phyloP scores from a whole-genome alignment of 2,329 filamentous ascomycete species.

The Xylariales sp. region DNA sequence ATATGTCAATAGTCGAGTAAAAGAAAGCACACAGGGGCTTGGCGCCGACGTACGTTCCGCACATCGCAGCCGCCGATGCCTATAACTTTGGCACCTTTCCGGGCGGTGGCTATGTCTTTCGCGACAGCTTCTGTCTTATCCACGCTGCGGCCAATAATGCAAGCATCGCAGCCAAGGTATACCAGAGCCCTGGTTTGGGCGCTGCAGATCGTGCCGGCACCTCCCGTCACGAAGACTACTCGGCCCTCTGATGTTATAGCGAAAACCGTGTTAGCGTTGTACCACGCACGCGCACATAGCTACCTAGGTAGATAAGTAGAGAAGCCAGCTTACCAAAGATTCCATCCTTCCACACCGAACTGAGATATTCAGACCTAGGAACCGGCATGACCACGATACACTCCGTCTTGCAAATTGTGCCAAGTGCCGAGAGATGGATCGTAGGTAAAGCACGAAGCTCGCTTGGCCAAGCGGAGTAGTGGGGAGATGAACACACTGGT shows the following conservation, averaged over 20 bases:
- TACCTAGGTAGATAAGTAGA: too few species aligned
- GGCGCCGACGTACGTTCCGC: constrained; percentile 50
- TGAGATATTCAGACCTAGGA: constrained; percentile 71
- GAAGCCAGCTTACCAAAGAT: constrained; percentile 64
- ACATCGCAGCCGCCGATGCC: constrained; percentile 81
- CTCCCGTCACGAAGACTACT: constrained; percentile 92
- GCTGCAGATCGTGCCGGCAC: constrained; percentile 89
- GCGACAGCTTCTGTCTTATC: constrained; percentile 83
- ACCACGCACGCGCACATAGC: too few species aligned
- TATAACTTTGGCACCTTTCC: constrained; percentile 76
- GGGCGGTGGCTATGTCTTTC: constrained; percentile 73
- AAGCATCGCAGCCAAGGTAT: constrained; percentile 85
- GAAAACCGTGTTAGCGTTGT: too few species aligned
- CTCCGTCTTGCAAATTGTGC: too few species aligned
- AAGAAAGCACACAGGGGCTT: constrained; percentile 7
- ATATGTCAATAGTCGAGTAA: constrained; percentile 16
- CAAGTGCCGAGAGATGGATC: too few species aligned
- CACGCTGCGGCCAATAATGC: constrained; percentile 85
- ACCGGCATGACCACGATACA: constrained; percentile 70
- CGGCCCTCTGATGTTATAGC: constrained; percentile 72
- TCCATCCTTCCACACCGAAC: constrained; percentile 78
- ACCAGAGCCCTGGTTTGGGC: constrained; percentile 91
- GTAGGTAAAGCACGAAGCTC: too few species aligned
- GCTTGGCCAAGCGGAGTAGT: too few species aligned
- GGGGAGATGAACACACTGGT: too few species aligned